Evolutionary conservation across 805 yeast species (phyloP), one percentile per base, ranked within the genome.

Genomic region (Kurtzmaniella cleridarum): DNA sequence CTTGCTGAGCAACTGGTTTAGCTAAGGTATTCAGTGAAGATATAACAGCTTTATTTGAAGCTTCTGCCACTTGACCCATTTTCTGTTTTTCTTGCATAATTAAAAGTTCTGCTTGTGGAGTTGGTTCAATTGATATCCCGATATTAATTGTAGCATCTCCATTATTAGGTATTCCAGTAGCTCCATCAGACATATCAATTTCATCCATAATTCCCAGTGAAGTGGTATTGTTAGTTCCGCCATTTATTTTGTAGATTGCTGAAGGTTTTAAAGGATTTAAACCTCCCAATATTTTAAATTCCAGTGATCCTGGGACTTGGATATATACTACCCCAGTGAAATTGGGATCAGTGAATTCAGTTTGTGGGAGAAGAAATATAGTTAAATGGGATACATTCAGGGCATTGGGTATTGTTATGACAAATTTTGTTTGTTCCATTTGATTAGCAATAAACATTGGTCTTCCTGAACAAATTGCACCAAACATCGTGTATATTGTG

Each of bases 41-140:
- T 1, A 51, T 36, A n/a, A 53, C 45, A 1, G 62, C 50, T 4
- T 54, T 42, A 27, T 24, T 43, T 34, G 51, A 41, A 15, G 44
- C 39, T 4, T 39, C 37, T 32, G 43, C 45, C 34, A 42, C 42
- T 27, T 53, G 53, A 8, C 24, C 24, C 24, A 20, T 5, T 35
- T 42, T 41, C 45, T 37, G 55, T 46, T 65, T 69, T 49, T 71
- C 66, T 42, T 69, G 67, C 18, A 60, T 69, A 33, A 87, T 60
- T 41, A 74, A 79, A 28, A 66, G 60, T 43, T 77, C 76, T 0
- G 95, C 97, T 36, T 75, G 79, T 0, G 57, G 67, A 5, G 76
- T 71, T 0, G 95, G 84, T 54, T 91, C 98, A 11, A 91, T 80
- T 3, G 96, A 86, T n/a, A 93, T 85, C 0, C 98, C 98, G 3